Evolutionary conservation across 495 filamentous ascomycete genomes (phyloP).

Genomic region (Achaetomiella virescens): DNA sequence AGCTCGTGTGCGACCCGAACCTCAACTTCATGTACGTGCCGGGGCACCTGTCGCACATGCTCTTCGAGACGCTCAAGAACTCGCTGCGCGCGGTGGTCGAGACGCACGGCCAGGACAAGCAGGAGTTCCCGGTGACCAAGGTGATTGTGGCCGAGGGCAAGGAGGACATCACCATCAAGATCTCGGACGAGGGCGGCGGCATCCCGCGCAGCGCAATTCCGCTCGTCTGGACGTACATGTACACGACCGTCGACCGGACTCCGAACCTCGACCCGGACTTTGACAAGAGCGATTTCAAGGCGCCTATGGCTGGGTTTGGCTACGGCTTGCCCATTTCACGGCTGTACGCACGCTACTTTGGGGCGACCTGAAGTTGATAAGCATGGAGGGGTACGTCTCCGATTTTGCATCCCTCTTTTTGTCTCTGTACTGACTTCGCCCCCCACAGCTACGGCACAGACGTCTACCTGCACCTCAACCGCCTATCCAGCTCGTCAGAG

Average conservation of each 20-base stretch:
- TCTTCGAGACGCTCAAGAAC: conserved; percentile 98
- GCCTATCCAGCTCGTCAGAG: conserved; percentile 89
- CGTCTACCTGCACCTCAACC: conserved; percentile 95
- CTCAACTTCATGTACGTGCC: conserved; percentile 99
- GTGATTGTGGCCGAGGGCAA: conserved; percentile 95
- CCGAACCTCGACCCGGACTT: conserved; percentile 94
- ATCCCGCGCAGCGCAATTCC: conserved; percentile 89
- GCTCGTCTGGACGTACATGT: conserved; percentile 99
- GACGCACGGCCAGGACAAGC: conserved; percentile 87
- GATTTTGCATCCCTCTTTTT: background rate
- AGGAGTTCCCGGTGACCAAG: conserved; percentile 93
- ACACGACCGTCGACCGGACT: conserved; percentile 94
- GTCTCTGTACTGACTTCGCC: background rate
- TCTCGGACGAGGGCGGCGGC: conserved; percentile 92
- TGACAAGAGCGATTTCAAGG: conserved; percentile 99
- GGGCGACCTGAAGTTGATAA: conserved; percentile 96
- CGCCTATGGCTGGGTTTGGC: conserved; percentile 97
- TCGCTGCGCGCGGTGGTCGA: conserved; percentile 94
- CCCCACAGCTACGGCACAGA: conserved; percentile 83
- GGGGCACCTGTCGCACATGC: conserved; percentile 95
- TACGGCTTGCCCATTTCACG: conserved; percentile 91
- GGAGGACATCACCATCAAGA: conserved; percentile 98
- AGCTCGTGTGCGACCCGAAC: conserved; percentile 88
- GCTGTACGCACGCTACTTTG: conserved; percentile 94
- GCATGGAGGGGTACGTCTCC: conserved; percentile 89